Evolutionary conservation across 345 rosid genomes (phyloP), one percentile per base, ranked within the genome.

Genomic region (thale cress (Arabidopsis thaliana)): DNA sequence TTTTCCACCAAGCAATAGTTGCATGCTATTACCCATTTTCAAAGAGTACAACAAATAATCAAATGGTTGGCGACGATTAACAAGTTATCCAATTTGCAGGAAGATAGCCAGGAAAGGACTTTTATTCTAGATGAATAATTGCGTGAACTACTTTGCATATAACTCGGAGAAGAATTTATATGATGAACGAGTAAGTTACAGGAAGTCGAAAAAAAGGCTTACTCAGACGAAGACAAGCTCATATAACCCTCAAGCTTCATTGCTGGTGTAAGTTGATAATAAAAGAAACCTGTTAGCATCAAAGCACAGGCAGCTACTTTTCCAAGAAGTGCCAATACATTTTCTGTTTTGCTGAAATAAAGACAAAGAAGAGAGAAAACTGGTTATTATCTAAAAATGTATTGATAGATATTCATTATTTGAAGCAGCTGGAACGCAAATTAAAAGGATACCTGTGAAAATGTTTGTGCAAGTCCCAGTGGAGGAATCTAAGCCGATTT

Each of bases 281-380:
- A 91, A 81, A 91, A 93, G 88, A 96, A 93, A 50, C 98, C 96
- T 40, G 98, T 93, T 76, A 93, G 75, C 14, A 83, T 80, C 82
- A 93, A 78, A 36, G 97, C 93, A 80, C 84, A 86, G 2, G 89
- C 58, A 69, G 99, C 91, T 77, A 93, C 94, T 85, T 83, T 93
- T 25, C 97, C 90, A 77, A 96, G 84, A 83, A 91, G 82, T 33
- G 86, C 82, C 72, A 96, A 82, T 66, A 81, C 93, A 72, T 86
- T 86, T 79, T 94, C 84, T 40, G 96, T 91, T 80, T 91, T 91
- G 80, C 99, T 96, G 92, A 53, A 69, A 42, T 16, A 65, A 82
- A 36, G 57, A 48, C 50, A 76, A 3, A n/a, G 57, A 62, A 81
- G 59, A 59, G 65, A 68, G 45, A 71, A 65, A 49, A 45, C 38